These are phyloP conservation scores for Aspergillus bombycis DNA, from an alignment of 2,329 filamentous ascomycete species.

Conservation along the genomic window DNA sequence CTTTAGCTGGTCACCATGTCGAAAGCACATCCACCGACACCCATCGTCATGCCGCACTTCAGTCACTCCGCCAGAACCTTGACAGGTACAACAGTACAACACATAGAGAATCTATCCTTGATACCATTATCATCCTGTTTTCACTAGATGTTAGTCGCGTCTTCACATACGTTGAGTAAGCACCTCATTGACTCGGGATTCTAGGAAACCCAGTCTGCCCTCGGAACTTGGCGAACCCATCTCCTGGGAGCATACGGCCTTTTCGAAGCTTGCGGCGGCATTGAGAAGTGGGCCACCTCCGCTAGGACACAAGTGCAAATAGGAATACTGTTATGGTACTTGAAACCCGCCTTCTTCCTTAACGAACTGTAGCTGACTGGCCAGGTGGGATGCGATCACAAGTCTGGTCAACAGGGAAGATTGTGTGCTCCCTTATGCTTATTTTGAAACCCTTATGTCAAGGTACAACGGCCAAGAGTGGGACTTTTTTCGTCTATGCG, in stretches of 20 bases:
- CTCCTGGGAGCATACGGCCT: conserved; percentile 6
- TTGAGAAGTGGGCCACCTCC: background rate
- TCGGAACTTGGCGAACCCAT: conserved; percentile 5
- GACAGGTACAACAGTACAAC: background rate
- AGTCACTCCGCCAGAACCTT: background rate
- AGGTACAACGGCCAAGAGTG: background rate
- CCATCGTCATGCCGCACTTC: conserved; percentile 6
- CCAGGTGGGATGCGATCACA: conserved; percentile 9
- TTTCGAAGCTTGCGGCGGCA: conserved; percentile 6
- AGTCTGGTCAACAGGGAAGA: conserved; percentile 5
- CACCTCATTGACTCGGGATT: background rate
- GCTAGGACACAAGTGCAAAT: conserved; percentile 1
- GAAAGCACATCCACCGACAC: background rate
- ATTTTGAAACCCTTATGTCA: conserved; percentile 1
- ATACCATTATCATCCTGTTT: conserved; percentile 2
- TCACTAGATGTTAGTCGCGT: conserved; percentile 4
- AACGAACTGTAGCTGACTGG: background rate
- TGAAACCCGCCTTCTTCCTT: background rate
- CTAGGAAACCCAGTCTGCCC: conserved; percentile 9
- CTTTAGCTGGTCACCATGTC: conserved; percentile 9
- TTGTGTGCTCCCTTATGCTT: conserved; percentile 4
- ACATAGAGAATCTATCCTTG: background rate
- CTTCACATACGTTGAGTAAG: too few species aligned
- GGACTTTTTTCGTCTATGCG: conserved; percentile 7
- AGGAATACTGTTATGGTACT: conserved; percentile 2